Evolutionary conservation across 352 stramenopile species (phyloP), one percentile per base, ranked within the genome.

Genomic region (Globisporangium radiosum): DNA sequence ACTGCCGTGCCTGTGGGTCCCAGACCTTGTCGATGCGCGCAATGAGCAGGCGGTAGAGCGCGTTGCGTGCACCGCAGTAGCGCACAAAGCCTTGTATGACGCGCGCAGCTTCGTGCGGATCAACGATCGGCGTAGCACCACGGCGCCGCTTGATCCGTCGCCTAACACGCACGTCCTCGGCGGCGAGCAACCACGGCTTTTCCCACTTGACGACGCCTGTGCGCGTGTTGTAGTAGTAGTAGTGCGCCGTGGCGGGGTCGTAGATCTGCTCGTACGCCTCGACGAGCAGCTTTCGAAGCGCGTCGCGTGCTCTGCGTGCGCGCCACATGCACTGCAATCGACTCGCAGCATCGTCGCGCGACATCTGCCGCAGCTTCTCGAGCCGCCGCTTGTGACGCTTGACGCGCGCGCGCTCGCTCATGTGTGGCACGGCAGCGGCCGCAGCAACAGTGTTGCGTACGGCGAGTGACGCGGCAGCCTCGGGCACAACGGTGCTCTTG

Each of bases 211-310:
- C 81, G 6, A 68, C 63, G 3, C 80, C 72, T 6, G 76, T 93
- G 37, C 77, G 80, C 39, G 65, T 77, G 73, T 93, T 93, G 70
- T 88, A 82, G 67, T 90, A 93, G 64, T 90, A 93, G 48, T 66
- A 89, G 49, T 85, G 68, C 5, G 77, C 62, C 10, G 75, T 86
- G 6, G 62, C 61, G 2, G 78, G 75, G 55, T 93, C 84, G 38
- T 73, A 91, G 36, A 92, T 80, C 54, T 87, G 84, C 68, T 91
- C 83, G 59, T 90, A 90, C 7, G 72, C 72, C 17, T 77, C 73
- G 11, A 77, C 62, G 14, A 90, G 63, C 42, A 80, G 57, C 42
- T 61, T 42, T 1, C 65, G 68, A 8, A 89, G 57, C 45, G 85
- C 60, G 2, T 62, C 53, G 5, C 74, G 77, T 0, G 78, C 81